A percentile compares a stretch with the other conserved stretches of the same genome.
These are phyloP conservation scores for Voacanga thouarsii DNA, from an alignment of 257 asterid genomes.

Conservation along the genomic window DNA sequence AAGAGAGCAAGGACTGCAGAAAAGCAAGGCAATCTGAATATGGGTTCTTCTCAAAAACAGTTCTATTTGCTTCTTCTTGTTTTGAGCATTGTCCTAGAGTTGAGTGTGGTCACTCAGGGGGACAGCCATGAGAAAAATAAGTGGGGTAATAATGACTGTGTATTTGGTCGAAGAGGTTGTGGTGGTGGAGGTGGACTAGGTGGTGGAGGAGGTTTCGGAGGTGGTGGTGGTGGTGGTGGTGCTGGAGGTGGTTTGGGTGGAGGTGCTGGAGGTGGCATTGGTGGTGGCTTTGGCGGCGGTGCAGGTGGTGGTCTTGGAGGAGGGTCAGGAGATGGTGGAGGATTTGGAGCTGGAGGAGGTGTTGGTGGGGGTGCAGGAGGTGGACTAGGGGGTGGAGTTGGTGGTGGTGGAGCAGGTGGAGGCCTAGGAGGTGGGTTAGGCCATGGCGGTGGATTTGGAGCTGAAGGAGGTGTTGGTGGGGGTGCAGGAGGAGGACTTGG, in stretches of 20 bases:
- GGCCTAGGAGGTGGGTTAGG: constrained; percentile 20
- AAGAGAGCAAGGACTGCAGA: neutral
- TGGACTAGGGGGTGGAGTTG: constrained; percentile 11
- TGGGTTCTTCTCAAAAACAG: constrained; percentile 26
- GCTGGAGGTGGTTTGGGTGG: neutral
- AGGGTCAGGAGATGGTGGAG: constrained; percentile 22
- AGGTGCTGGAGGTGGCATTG: constrained; percentile 8
- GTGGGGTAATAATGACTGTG: constrained; percentile 28
- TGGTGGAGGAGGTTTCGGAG: constrained; percentile 14
- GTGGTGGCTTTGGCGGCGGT: neutral
- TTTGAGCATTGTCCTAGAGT: constrained; percentile 25
- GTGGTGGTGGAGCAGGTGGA: constrained; percentile 14
- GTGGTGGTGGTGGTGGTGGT: constrained; percentile 5
- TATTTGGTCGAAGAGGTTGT: constrained; percentile 27
- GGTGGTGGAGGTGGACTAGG: constrained; percentile 19
- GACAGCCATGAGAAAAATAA: constrained; percentile 23
- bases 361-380: constrained; percentile 20
- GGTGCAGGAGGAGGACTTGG: constrained; percentile 22
- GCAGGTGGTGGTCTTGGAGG: constrained; percentile 15
- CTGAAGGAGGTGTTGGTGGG: constrained; percentile 17
- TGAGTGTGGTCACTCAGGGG: constrained; percentile 20
- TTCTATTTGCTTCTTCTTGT: constrained; percentile 16
- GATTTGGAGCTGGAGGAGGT: constrained; percentile 17
- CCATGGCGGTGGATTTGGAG: constrained; percentile 14
- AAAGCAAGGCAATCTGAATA: neutral